Evolutionary conservation across 352 stramenopile genomes (phyloP), one percentile per base, ranked within the genome.

Genomic region (Phytophthora rubi): DNA sequence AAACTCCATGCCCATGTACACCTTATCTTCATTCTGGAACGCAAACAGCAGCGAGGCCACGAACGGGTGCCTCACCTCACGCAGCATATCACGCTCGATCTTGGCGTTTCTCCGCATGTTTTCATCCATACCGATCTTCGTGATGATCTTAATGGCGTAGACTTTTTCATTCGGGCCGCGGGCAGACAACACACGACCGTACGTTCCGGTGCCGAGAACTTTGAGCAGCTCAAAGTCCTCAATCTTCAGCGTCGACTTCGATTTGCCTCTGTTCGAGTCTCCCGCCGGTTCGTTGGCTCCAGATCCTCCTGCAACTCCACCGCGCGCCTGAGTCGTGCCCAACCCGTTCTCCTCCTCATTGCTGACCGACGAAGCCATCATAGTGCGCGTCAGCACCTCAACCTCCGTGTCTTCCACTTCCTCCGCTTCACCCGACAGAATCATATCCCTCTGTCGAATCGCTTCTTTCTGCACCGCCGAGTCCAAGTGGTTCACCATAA

Each of bases 1-100:
- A 73, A 99, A 99, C 80, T 99, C 97, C 79, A 99, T 97, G 18
- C 98, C 97, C 65, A 99, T 92, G 82, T 99, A 99, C 49, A 99
- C 83, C 73, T 99, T 99, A 79, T 99, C 96, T 76, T 98, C 82
- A 62, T 97, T 98, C 85, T 99, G 97, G 77, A 99, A 99, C 1
- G 97, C 96, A 80, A 98, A 99, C 51, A 98, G 85, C 35, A 99
- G 75, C 71, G 97, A 98, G 53, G 98, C 97, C 33, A 99, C 97
- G 67, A 99, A 99, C 35, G 97, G 96, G 74, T 99, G 97, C 51
- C 95, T 89, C 21, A 99, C 89, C 37, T 97, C 81, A 7, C 92
- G 92, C 39, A 99, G 75, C 68, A 99, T 97, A 71, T 98, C 94
- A 39, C 97, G 91, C 82, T 99, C 98, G 39, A 94, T 80, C 75